Conservation (phyloP, 192 early-diverging fungal genomes). For the Coemansia aciculifera region DNA sequence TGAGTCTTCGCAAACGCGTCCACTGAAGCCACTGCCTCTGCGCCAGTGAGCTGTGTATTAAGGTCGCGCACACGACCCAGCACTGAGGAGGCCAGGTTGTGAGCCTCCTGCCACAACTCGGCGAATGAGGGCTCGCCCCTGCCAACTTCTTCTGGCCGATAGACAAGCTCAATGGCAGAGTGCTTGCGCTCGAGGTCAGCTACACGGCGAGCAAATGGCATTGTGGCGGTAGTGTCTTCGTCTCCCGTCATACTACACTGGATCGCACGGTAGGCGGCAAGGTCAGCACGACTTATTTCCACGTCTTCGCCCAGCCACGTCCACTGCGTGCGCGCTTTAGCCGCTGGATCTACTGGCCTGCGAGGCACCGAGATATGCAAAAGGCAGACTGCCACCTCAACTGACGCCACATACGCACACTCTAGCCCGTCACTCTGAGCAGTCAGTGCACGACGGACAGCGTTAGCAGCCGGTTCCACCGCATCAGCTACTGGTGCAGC, state of each 20-base stretch:
- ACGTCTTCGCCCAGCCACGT: constrained; percentile 63
- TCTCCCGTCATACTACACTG: constrained; percentile 68
- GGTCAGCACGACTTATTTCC: constrained; percentile 52
- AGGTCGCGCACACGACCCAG: constrained; percentile 21
- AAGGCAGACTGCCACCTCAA: constrained; percentile 59
- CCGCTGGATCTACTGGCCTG: constrained; percentile 82
- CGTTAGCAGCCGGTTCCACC: constrained; percentile 13
- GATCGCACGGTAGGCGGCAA: constrained; percentile 59
- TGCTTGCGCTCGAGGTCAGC: constrained; percentile 26
- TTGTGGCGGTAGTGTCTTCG: constrained; percentile 17
- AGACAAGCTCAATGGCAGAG: constrained; percentile 43
- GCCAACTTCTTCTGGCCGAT: constrained; percentile 11
- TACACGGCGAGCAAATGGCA: constrained; percentile 12
- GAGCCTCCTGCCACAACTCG: constrained; percentile 53
- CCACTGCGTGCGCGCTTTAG: constrained; percentile 66
- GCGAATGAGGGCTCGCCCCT: constrained; percentile 19
- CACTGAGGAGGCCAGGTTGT: constrained; percentile 19
- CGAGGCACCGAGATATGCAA: constrained; percentile 74
- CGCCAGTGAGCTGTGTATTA: neutral
- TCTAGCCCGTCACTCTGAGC: neutral
- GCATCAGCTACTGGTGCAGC: neutral
- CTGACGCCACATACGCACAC: constrained; percentile 8
- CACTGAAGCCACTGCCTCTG: neutral
- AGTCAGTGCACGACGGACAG: constrained; percentile 14
- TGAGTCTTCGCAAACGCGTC: neutral